Conservation (phyloP, 2,329 filamentous ascomycete genomes). For the Claviceps monticola region DNA sequence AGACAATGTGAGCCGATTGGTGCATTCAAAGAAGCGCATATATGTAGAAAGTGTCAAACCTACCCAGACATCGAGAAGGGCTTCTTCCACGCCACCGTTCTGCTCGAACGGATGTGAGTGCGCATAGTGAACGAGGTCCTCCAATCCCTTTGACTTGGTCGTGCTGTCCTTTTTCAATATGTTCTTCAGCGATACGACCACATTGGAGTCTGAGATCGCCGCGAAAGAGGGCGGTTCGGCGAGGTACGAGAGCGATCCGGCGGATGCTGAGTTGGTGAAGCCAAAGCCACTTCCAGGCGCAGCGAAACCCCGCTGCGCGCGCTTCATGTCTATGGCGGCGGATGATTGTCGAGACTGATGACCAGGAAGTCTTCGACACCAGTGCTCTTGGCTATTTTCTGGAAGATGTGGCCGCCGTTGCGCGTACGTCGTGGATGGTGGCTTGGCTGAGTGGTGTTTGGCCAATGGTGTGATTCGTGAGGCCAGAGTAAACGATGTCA, state of each 20-base stretch:
- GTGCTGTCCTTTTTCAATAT: conserved; percentile 83
- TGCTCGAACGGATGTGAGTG: conserved; percentile 37
- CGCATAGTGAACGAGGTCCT: conserved; percentile 62
- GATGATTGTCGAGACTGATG: neutral
- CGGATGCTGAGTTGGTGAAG: conserved; percentile 25
- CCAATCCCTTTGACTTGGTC: conserved; percentile 80
- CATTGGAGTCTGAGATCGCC: conserved; percentile 61
- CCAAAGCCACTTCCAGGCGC: conserved; percentile 6
- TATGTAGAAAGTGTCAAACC: conserved; percentile 6
- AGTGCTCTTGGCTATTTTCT: neutral
- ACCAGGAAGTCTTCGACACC: neutral
- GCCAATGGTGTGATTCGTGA: neutral
- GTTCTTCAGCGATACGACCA: conserved; percentile 86
- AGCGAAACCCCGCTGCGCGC: conserved; percentile 5
- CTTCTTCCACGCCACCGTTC: conserved; percentile 57
- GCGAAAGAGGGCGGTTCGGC: conserved; percentile 73
- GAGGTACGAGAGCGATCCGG: conserved; percentile 64
- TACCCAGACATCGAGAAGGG: conserved; percentile 81
- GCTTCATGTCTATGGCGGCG: conserved; percentile 3
- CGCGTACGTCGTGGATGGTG: neutral
- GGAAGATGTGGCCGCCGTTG: neutral
- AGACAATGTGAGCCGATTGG: neutral
- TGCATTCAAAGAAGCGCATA: neutral
- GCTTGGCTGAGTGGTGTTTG: neutral
- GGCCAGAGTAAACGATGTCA: neutral